Conservation (phyloP, 2,329 filamentous ascomycete species). For the Dactylellina leptospora region DNA sequence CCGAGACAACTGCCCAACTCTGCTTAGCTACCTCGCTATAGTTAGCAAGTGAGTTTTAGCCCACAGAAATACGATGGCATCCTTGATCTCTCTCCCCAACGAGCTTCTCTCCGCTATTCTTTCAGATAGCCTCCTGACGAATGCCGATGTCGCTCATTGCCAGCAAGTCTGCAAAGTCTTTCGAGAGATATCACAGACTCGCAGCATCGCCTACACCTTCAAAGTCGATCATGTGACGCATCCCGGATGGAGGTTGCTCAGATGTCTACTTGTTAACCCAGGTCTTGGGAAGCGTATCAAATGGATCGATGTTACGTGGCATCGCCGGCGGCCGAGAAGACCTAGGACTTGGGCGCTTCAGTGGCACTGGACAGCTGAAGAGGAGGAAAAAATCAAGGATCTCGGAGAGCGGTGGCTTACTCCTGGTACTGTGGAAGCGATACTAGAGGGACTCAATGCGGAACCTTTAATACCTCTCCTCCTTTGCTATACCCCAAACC, state of each 20-base stretch:
- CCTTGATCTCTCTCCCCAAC: constrained; percentile 11
- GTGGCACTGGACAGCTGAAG: constrained; percentile 19
- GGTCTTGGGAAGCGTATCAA: constrained; percentile 16
- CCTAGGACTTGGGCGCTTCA: constrained; percentile 10
- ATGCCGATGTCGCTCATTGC: constrained; percentile 7
- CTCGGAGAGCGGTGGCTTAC: not conserved
- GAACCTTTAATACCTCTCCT: constrained; percentile 7
- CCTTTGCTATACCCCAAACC: constrained; percentile 16
- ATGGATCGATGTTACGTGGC: constrained; percentile 14
- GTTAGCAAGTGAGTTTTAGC: no score
- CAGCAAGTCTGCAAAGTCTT: constrained; percentile 10
- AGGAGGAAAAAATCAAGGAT: constrained; percentile 7
- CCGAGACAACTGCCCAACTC: no score
- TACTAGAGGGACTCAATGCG: constrained; percentile 15
- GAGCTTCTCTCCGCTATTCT: constrained; percentile 25
- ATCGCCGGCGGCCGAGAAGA: not conserved
- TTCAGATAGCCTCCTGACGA: not conserved
- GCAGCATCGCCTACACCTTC: constrained; percentile 18
- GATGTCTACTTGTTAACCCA: constrained; percentile 19
- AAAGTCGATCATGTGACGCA: constrained; percentile 4
- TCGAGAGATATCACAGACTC: no score
- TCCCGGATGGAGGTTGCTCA: constrained; percentile 14
- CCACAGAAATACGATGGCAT: not conserved
- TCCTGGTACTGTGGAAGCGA: not conserved
- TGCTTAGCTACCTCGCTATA: no score